Evolutionary conservation across 2,329 filamentous ascomycete species (phyloP), one percentile per base, ranked within the genome.

Genomic region (Fusarium sulawesiense): DNA sequence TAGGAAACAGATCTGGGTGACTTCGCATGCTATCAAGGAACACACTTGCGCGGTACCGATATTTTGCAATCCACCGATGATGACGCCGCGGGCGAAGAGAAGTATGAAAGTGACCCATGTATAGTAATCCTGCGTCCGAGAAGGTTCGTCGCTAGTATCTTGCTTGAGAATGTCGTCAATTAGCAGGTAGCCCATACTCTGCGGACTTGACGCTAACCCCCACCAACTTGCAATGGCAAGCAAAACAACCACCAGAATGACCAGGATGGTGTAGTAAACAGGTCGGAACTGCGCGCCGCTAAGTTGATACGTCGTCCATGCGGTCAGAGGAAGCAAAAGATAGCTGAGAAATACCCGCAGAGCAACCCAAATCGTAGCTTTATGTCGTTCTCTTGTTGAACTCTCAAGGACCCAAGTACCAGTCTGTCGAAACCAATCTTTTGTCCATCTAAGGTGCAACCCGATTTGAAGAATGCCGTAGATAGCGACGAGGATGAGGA

Each of bases 261-360:
- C 68, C 2, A 48, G 90, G 84, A 72, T 27, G 0, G 67, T 74
- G 40, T 79, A 74, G 30, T 78, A 76, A 1, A 66, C 10, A 0
- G 77, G 76, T 3, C 74, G 34, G 0, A 49, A 14, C 1, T 25
- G 23, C 2, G 64, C 70, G 25, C 64, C 56, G n/a, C 66, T 68
- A 48, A 94, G 82, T 76, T 94, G 92, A 75, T 92, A 94, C 69
- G 92, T 86, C 9, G 91, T 92, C 50, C 93, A 79, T 0, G 92
- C 86, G 12, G 93, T 85, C 46, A 93, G 84, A 0, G 92, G 92
- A 9, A 94, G 80, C 46, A 93, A 83, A 72, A 94, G 91, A 79
- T 90, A 94, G 78, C 92, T 93, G 81, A 92, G 91, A 9, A 92
- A 85, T 61, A 94, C 86, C 27, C 92, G 87, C 65, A 93, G 81